A percentile compares a stretch with the other conserved stretches of the same genome.
These are phyloP conservation scores for Hypomontagnella submonticulosa DNA, from an alignment of 495 filamentous ascomycete species.

Conservation along the genomic window DNA sequence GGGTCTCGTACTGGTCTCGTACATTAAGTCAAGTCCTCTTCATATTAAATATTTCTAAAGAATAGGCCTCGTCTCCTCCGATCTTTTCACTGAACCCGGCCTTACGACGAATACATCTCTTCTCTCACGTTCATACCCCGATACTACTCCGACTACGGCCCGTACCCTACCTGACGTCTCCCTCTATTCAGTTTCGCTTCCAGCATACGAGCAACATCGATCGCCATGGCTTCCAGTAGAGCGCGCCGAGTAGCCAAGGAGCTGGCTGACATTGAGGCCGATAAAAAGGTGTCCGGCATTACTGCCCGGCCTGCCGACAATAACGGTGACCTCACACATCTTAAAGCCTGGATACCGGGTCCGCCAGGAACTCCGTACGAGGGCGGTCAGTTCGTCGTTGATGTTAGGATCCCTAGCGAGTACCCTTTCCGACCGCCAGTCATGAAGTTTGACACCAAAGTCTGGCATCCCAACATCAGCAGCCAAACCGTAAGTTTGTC, in stretches of 20 bases:
- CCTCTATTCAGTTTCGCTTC: background rate
- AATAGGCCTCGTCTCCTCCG: too few species aligned
- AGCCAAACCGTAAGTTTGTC: conserved; percentile 83
- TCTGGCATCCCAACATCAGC: conserved; percentile 98
- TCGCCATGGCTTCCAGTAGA: conserved; percentile 78
- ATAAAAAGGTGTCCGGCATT: conserved; percentile 76
- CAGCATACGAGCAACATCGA: background rate
- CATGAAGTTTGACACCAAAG: conserved; percentile 94
- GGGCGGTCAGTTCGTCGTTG: conserved; percentile 83
- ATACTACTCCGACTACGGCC: too few species aligned
- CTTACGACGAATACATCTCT: too few species aligned
- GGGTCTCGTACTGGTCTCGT: too few species aligned
- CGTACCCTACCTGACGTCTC: background rate
- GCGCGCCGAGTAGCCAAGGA: conserved; percentile 91
- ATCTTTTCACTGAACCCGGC: too few species aligned
- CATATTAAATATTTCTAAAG: too few species aligned
- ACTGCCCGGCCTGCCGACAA: conserved; percentile 70
- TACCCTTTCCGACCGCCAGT: conserved; percentile 94
- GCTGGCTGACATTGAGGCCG: conserved; percentile 83
- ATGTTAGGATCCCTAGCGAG: conserved; percentile 86
- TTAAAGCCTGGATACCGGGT: conserved; percentile 84
- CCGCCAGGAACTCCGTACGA: conserved; percentile 96
- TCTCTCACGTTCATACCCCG: too few species aligned
- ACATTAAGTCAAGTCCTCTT: too few species aligned
- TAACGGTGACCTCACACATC: conserved; percentile 80